phyloP scores from a whole-genome alignment of 2,329 filamentous ascomycete species.

The Albifimbria verrucaria region DNA sequence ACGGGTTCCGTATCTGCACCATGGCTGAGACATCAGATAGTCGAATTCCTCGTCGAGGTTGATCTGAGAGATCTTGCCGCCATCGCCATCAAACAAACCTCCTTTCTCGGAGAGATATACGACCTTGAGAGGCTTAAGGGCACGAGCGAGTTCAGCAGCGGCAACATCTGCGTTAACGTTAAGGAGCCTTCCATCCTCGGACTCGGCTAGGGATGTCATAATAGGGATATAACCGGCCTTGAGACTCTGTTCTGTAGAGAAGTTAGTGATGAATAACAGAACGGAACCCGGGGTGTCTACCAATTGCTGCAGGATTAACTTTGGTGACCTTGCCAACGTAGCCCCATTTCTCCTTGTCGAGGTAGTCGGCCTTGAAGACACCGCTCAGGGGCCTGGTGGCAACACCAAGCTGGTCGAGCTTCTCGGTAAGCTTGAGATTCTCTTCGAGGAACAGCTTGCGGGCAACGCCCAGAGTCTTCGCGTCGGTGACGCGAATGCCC shows the following conservation, averaged over 20 bases:
- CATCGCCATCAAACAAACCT: slow-evolving; percentile 88
- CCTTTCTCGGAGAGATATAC: slow-evolving; percentile 99
- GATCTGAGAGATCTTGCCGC: slow-evolving; percentile 93
- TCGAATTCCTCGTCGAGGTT: slow-evolving; percentile 97
- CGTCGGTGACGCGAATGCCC: slow-evolving; percentile 92
- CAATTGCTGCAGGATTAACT: slow-evolving; percentile 83
- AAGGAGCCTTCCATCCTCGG: slow-evolving; percentile 82
- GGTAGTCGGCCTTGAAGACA: slow-evolving; percentile 88
- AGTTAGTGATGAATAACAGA: background rate
- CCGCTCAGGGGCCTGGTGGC: slow-evolving; percentile 86
- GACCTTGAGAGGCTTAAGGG: slow-evolving; percentile 91
- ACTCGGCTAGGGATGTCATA: slow-evolving; percentile 94
- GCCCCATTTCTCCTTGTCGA: slow-evolving; percentile 95
- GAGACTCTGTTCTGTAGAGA: slow-evolving; percentile 69
- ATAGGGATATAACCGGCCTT: slow-evolving; percentile 89
- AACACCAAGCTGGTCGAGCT: slow-evolving; percentile 85
- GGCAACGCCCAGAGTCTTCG: slow-evolving; percentile 87
- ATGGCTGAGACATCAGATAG: slow-evolving; percentile 85
- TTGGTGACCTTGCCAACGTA: slow-evolving; percentile 93
- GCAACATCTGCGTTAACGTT: slow-evolving; percentile 99
- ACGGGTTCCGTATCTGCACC: slow-evolving; percentile 91
- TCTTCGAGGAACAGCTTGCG: slow-evolving; percentile 92
- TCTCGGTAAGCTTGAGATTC: slow-evolving; percentile 88
- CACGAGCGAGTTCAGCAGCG: slow-evolving; percentile 85
- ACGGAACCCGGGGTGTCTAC: background rate